Evolutionary conservation across 2,329 filamentous ascomycete species (phyloP).

Genomic region (Colletotrichum endophyticum): DNA sequence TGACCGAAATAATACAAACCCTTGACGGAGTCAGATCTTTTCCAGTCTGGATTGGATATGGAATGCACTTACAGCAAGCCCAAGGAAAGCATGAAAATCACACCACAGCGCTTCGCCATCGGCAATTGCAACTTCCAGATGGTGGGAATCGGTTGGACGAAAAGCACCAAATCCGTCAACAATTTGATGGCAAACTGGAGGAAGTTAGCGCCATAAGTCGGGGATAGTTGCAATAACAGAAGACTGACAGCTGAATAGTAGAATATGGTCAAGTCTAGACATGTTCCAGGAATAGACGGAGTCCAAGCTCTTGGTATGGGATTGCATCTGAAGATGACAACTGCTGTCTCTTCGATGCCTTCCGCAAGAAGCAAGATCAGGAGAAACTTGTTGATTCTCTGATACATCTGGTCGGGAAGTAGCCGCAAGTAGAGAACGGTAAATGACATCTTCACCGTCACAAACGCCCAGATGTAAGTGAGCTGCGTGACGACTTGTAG

Average conservation of each 20-base stretch:
- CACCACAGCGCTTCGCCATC: slow-evolving; percentile 29
- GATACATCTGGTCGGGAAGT: slow-evolving; percentile 13
- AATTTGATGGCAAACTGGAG: slow-evolving; percentile 37
- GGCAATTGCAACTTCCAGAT: slow-evolving; percentile 39
- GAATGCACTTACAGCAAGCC: slow-evolving; percentile 26
- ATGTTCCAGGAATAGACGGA: slow-evolving; percentile 12
- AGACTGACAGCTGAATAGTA: slow-evolving; percentile 16
- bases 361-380: slow-evolving; percentile 14
- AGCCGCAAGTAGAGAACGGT: slow-evolving; percentile 19
- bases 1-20: slow-evolving; percentile 30
- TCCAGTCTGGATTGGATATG: not conserved
- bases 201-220: not conserved
- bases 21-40: not conserved
- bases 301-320: slow-evolving; percentile 22
- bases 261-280: slow-evolving; percentile 32
- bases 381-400: slow-evolving; percentile 19
- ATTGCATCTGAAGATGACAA: slow-evolving; percentile 20
- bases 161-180: slow-evolving; percentile 38
- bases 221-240: not conserved
- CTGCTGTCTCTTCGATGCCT: slow-evolving; percentile 18
- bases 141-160: slow-evolving; percentile 41
- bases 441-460: slow-evolving; percentile 22
- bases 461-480: slow-evolving; percentile 22
- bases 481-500: slow-evolving; percentile 21
- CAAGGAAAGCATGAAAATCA: slow-evolving; percentile 31